Evolutionary conservation across 2,329 filamentous ascomycete species (phyloP).

Genomic region (Canariomyces notabilis): DNA sequence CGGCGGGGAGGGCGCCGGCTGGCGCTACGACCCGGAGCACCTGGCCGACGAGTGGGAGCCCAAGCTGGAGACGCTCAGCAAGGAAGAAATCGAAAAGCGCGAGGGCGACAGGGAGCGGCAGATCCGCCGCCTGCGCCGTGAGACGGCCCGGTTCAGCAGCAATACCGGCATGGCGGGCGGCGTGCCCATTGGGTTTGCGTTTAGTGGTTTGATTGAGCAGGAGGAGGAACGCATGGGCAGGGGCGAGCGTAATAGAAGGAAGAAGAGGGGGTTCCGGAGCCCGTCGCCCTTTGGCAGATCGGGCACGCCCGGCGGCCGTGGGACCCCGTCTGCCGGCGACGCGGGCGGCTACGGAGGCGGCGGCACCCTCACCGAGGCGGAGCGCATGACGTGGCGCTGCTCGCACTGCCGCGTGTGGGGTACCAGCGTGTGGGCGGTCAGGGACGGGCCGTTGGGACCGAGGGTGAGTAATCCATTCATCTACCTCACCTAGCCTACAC

Average conservation of each 20-base stretch:
- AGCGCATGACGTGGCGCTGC: constrained; percentile 82
- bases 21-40: constrained; percentile 91
- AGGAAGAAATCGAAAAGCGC: constrained; percentile 96
- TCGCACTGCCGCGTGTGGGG: constrained; percentile 84
- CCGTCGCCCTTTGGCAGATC: constrained; percentile 68
- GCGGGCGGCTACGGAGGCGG: constrained; percentile 55
- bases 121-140: constrained; percentile 76
- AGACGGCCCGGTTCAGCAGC: constrained; percentile 88
- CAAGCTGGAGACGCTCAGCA: constrained; percentile 74
- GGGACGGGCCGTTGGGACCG: constrained; percentile 80
- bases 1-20: constrained; percentile 57
- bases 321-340: constrained; percentile 69
- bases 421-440: constrained; percentile 86
- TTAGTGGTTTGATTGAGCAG: constrained; percentile 48
- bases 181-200: constrained; percentile 53
- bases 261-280: constrained; percentile 82
- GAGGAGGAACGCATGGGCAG: constrained; percentile 83
- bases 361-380: constrained; percentile 65
- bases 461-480: constrained; percentile 57
- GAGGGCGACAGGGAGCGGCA: constrained; percentile 92
- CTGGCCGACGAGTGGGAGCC: constrained; percentile 81
- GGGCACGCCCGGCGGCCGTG: constrained; percentile 63
- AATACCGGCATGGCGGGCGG: constrained; percentile 75
- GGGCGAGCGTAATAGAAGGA: constrained; percentile 92
- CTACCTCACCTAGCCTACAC: constrained; percentile 10